Conservation (phyloP, 768 basidiomycete species). For the Suillus ampliporus region DNA sequence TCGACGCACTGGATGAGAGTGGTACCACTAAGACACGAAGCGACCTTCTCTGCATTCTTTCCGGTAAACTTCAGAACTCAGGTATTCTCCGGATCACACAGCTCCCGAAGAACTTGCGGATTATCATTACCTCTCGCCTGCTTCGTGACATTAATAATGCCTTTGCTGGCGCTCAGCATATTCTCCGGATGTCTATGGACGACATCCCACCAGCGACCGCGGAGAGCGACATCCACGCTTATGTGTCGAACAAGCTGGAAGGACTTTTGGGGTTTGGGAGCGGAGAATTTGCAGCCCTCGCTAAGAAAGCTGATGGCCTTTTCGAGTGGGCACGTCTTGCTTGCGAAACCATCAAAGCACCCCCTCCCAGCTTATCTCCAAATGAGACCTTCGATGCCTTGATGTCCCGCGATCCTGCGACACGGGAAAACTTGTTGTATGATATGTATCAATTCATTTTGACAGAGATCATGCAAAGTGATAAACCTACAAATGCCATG, state of each 20-base stretch:
- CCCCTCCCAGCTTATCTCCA: conserved; percentile 3
- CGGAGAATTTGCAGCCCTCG: not conserved
- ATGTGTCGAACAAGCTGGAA: conserved; percentile 10
- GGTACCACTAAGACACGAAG: conserved; percentile 11
- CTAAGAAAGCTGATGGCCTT: conserved; percentile 12
- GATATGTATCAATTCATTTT: conserved; percentile 15
- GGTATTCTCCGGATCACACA: not conserved
- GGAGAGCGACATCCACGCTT: conserved; percentile 10
- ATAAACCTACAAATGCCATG: not conserved
- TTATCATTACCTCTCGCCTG: conserved; percentile 17
- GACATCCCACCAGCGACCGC: conserved; percentile 6
- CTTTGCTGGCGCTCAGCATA: not conserved
- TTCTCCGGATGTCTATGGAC: conserved; percentile 8
- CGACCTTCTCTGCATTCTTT: conserved; percentile 19
- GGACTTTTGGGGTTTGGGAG: not conserved
- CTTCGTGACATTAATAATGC: not conserved
- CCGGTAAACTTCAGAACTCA: not conserved
- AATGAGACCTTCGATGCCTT: conserved; percentile 5
- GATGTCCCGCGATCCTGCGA: not conserved
- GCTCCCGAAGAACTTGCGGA: conserved; percentile 13
- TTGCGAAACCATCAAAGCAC: conserved; percentile 14
- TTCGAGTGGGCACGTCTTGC: conserved; percentile 18
- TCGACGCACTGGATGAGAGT: conserved; percentile 32
- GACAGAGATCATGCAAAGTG: conserved; percentile 8
- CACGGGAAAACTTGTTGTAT: conserved; percentile 11